A percentile compares a stretch with the other conserved stretches of the same genome.
Evolutionary conservation across 106 monocot species (phyloP).

Genomic region (Dendrobium huoshanense): DNA sequence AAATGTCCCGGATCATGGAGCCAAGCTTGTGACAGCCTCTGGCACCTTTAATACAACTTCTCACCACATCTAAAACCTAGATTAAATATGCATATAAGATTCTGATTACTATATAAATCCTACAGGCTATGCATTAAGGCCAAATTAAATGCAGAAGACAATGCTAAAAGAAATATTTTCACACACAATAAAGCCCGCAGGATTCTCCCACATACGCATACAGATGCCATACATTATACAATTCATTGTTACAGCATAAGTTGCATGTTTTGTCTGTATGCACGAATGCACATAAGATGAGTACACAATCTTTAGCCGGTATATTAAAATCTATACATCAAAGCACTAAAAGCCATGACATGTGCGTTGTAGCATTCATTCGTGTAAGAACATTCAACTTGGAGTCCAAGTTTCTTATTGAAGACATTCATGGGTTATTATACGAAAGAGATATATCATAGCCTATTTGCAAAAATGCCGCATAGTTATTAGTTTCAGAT

Average conservation of each 20-base stretch:
- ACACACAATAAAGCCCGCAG: background rate
- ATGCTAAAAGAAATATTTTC: background rate
- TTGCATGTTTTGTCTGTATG: background rate
- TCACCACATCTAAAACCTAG: slow-evolving; percentile 72
- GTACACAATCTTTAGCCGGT: background rate
- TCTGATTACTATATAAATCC: background rate
- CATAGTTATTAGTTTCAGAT: too few species aligned
- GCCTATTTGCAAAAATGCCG: too few species aligned
- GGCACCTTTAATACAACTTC: slow-evolving; percentile 39
- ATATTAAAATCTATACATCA: background rate
- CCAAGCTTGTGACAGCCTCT: slow-evolving; percentile 24
- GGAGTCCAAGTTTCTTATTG: too few species aligned
- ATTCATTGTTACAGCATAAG: background rate
- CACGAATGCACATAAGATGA: background rate
- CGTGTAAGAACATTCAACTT: too few species aligned
- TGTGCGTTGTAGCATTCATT: background rate
- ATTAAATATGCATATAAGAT: background rate
- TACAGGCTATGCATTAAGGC: background rate
- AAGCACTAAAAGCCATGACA: background rate
- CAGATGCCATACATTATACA: background rate
- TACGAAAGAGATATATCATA: too few species aligned
- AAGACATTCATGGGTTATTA: too few species aligned
- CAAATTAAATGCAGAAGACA: background rate
- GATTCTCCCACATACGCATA: background rate
- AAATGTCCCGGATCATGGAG: slow-evolving; percentile 41